Conservation (phyloP, 139 green algal genomes). For the Volvox reticuliferus region DNA sequence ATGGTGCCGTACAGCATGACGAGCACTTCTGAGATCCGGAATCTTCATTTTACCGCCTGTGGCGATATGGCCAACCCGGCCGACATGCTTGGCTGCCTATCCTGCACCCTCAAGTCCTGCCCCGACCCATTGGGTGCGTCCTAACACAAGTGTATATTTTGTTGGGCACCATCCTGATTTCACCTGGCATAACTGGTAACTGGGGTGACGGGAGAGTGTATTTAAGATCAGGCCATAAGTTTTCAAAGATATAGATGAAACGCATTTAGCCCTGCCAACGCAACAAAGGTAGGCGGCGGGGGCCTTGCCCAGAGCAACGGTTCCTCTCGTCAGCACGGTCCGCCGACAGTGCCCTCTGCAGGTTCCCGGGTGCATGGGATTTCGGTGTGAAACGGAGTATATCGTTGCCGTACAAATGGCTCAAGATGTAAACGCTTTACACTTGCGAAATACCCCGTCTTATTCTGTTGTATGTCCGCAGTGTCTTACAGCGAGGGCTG, state of each 20-base stretch:
- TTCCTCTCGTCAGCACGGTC: background rate
- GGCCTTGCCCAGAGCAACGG: background rate
- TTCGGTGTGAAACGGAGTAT: too few species aligned
- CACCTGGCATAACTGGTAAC: background rate
- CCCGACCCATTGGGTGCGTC: slow-evolving; percentile 19
- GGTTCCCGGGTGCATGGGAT: too few species aligned
- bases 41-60: background rate
- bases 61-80: background rate
- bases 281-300: background rate
- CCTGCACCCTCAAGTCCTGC: background rate
- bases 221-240: too few species aligned
- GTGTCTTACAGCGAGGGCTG: slow-evolving; percentile 16
- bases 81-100: background rate
- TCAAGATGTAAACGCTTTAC: too few species aligned
- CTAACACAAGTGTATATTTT: background rate
- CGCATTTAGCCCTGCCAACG: too few species aligned
- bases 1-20: slow-evolving; percentile 7
- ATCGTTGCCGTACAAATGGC: too few species aligned
- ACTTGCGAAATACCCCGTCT: too few species aligned
- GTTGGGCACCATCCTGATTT: background rate
- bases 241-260: too few species aligned
- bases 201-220: too few species aligned
- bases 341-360: too few species aligned
- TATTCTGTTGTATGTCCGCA: background rate
- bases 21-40: background rate